Conservation (phyloP, 2,329 filamentous ascomycete genomes). For the Xylariaceae sp. region DNA sequence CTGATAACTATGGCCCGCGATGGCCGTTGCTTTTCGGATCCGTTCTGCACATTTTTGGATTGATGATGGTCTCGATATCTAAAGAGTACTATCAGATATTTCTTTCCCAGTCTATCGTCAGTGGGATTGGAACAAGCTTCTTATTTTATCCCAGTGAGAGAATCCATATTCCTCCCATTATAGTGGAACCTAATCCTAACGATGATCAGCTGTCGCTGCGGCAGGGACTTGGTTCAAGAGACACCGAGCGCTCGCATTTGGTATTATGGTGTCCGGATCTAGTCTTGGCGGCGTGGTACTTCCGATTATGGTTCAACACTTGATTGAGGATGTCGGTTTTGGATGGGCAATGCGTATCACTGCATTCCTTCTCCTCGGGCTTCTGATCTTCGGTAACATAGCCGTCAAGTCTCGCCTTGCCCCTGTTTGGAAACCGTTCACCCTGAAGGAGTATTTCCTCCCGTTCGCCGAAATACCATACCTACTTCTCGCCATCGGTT, state of each 20-base stretch:
- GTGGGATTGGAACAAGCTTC: conserved; percentile 14
- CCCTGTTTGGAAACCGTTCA: conserved; percentile 40
- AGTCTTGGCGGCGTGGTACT: conserved; percentile 60
- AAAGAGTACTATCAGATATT: conserved; percentile 60
- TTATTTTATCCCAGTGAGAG: conserved; percentile 19
- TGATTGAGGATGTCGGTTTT: conserved; percentile 57
- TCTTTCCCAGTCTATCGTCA: conserved; percentile 46
- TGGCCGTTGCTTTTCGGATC: conserved; percentile 47
- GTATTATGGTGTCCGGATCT: conserved; percentile 52
- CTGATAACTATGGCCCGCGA: conserved; percentile 15
- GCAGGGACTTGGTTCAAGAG: conserved; percentile 54
- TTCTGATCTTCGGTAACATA: conserved; percentile 54
- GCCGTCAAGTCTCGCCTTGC: conserved; percentile 55
- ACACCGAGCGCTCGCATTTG: conserved; percentile 50
- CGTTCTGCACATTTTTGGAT: conserved; percentile 57
- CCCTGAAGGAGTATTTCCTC: conserved; percentile 38
- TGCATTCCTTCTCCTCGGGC: conserved; percentile 58
- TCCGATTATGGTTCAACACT: conserved; percentile 61
- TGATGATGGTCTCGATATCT: conserved; percentile 61
- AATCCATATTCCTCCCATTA: conserved; percentile 31
- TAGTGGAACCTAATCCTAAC: conserved; percentile 39
- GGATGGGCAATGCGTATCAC: conserved; percentile 60
- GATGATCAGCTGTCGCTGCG: conserved; percentile 47
- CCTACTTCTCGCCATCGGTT: conserved; percentile 40
- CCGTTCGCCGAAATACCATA: conserved; percentile 44